Conservation (phyloP, 768 basidiomycete genomes). For the Lactifluus pinguis region DNA sequence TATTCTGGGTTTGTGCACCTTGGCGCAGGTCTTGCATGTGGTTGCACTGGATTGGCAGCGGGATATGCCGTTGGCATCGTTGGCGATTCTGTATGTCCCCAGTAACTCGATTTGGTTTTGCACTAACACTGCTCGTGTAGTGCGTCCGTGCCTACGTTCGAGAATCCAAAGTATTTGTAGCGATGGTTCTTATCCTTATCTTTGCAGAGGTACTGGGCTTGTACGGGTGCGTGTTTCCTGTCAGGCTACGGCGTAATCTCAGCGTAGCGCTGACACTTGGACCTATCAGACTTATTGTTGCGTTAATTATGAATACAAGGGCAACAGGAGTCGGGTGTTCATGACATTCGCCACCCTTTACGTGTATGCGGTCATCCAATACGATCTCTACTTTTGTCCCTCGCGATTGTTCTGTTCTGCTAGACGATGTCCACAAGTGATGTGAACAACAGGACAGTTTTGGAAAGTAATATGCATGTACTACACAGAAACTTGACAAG, state of each 20-base stretch:
- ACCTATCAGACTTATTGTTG: constrained; percentile 36
- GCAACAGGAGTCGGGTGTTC: constrained; percentile 18
- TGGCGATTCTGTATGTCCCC: constrained; percentile 66
- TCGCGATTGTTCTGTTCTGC: not conserved
- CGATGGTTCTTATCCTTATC: constrained; percentile 98
- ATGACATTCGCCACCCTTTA: not conserved
- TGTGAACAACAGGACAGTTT: not conserved
- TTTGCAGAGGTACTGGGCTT: constrained; percentile 92
- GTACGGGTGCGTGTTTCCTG: constrained; percentile 43
- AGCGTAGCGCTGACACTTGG: not conserved
- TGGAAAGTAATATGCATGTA: not conserved
- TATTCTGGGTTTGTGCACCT: constrained; percentile 92
- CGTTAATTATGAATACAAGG: constrained; percentile 43
- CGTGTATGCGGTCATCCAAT: not conserved
- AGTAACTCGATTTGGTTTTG: not conserved
- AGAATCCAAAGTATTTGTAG: constrained; percentile 88
- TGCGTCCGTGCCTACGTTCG: constrained; percentile 95
- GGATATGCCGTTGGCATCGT: constrained; percentile 99
- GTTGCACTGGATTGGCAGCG: constrained; percentile 90
- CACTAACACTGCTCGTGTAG: constrained; percentile 3
- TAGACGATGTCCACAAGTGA: not conserved
- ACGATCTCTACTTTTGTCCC: too few relatives aligned
- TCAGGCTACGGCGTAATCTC: not conserved
- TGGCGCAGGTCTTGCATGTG: constrained; percentile 87
- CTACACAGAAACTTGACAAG: not conserved